These are phyloP conservation scores for Misopates orontium DNA, from an alignment of 257 asterid species.

Conservation along the genomic window DNA sequence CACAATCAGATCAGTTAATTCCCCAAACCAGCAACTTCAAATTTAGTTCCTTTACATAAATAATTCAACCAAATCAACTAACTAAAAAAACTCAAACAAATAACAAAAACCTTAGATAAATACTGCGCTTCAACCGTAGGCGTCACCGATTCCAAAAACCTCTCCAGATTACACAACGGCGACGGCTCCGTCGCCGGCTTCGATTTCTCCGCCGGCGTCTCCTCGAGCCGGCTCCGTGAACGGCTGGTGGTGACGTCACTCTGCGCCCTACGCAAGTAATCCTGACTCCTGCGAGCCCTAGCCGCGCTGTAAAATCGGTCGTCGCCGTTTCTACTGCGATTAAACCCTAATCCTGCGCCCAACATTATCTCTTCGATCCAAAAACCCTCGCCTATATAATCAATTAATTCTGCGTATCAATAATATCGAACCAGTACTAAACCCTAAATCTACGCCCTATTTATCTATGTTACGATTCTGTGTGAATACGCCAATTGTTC, in stretches of 20 bases:
- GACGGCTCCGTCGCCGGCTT: slow-evolving; percentile 34
- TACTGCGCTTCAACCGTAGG: slow-evolving; percentile 77
- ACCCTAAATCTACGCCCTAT: too few relatives aligned
- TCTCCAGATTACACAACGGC: slow-evolving; percentile 64
- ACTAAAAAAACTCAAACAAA: neutral
- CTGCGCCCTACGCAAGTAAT: slow-evolving; percentile 63
- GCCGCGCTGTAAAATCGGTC: slow-evolving; percentile 83
- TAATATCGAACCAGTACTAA: too few relatives aligned
- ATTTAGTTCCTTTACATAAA: slow-evolving; percentile 9
- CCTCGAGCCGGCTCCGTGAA: slow-evolving; percentile 45
- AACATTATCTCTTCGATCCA: slow-evolving; percentile 49
- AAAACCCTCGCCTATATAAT: too few relatives aligned
- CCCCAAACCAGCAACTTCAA: neutral
- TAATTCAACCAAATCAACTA: slow-evolving; percentile 25
- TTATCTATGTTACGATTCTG: too few relatives aligned
- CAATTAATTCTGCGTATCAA: too few relatives aligned
- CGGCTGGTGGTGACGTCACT: slow-evolving; percentile 53
- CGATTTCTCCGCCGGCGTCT: slow-evolving; percentile 38
- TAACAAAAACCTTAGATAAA: slow-evolving; percentile 61
- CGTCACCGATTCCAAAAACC: slow-evolving; percentile 71
- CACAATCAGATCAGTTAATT: slow-evolving; percentile 17
- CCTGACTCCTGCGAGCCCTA: slow-evolving; percentile 69
- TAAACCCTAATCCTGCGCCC: slow-evolving; percentile 89
- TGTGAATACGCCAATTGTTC: too few relatives aligned
- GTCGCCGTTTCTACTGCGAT: slow-evolving; percentile 76